Conservation (phyloP, 805 yeast species). For the Yarrowia porcina region DNA sequence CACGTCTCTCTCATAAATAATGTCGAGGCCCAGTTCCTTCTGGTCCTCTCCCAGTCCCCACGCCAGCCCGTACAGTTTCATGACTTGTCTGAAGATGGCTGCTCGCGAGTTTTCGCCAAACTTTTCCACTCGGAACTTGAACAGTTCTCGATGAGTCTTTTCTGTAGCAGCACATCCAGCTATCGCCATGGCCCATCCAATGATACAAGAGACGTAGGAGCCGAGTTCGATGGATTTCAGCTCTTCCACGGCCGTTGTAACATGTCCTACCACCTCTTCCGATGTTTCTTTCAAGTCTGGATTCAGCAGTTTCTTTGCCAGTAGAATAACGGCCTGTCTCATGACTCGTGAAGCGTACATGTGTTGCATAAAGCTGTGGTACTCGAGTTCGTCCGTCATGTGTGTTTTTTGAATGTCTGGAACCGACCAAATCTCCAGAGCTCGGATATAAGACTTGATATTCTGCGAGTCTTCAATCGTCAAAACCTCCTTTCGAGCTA, state of each 20-base stretch:
- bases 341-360: constrained; percentile 2
- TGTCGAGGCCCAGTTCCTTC: neutral
- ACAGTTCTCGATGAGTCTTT: neutral
- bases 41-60: constrained; percentile 6
- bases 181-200: constrained; percentile 17
- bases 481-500: neutral
- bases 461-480: constrained; percentile 1
- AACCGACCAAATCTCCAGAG: constrained; percentile 7
- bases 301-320: constrained; percentile 3
- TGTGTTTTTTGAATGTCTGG: constrained; percentile 3
- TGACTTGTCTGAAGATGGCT: neutral
- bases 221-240: constrained; percentile 26
- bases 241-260: neutral
- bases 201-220: constrained; percentile 14
- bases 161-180: constrained; percentile 7
- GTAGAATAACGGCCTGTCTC: constrained; percentile 2
- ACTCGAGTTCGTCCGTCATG: constrained; percentile 15
- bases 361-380: constrained; percentile 16
- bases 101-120: constrained; percentile 18
- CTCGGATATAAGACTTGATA: constrained; percentile 1
- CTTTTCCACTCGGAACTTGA: constrained; percentile 14
- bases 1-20: constrained; percentile 18
- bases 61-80: neutral
- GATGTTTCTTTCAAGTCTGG: neutral
- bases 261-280: neutral